Evolutionary conservation across 805 yeast species (phyloP), one percentile per base, ranked within the genome.

Genomic region (Nakazawaea wyomingensis): DNA sequence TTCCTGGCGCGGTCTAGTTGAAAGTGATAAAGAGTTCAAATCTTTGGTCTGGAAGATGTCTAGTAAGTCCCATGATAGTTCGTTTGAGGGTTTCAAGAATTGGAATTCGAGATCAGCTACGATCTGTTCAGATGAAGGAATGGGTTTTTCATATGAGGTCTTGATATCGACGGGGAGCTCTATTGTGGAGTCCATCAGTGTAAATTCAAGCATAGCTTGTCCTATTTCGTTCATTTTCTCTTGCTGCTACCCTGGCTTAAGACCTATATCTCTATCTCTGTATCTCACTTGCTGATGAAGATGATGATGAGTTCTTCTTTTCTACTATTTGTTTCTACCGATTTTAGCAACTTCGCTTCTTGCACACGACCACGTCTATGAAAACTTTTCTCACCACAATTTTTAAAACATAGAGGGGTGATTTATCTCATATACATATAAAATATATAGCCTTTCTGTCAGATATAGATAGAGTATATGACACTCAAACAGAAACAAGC

Each of bases 61-160:
- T 6, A 90, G 66, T 50, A 91, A 66, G 37, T 78, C 82, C 83
- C 90, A 79, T 0, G 84, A 69, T 17, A 91, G 65, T 35, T 69
- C 66, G 34, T 71, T 68, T 0, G 80, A 71, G 0, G 96, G 96
- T 13, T 71, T 73, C 28, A 89, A 64, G 41, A 78, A 80, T 37
- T 69, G 72, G 0, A 62, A 53, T 30, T 48, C 56, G 5, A 74
- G 55, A 20, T 56, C 51, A 5, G 39, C 36, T 8, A 51, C 40
- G 11, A 46, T 39, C 36, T 47, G 52, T 10, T 43, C 47, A 2
- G 35, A 41, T 1, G 56, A 38, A 4, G 41, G 41, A 6, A 32
- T 21, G 1, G 48, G 43, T 8, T 39, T 26, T 6, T n/a, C 27
- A 26, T 39, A 49, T 13, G 37, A 17, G 1, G 61, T 44, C 7